Base-by-base conservation (phyloP, 805 yeast genomes). In the Wickerhamiella lipophila region DNA sequence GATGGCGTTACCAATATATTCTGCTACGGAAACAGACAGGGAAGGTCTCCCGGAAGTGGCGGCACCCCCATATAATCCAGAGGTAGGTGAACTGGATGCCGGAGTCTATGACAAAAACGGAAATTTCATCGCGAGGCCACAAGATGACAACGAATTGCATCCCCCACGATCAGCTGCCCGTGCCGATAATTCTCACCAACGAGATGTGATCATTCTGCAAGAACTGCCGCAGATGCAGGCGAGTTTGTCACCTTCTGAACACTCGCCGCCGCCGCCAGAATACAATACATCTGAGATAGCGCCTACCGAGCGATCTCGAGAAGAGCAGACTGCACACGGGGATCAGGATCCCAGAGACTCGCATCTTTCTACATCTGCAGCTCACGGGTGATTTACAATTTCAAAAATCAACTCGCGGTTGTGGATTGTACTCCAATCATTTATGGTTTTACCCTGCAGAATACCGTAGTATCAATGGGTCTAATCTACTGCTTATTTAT, bases 91-190 rank as follows among this genome's bases (percentile, higher is more conserved):
- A 6, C 32, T 25, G 9, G 57, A 54, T 34, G 51, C 53, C 9
- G 57, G 57, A n/a, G 32, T 22, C 23, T 54, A 54, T 44, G 55
- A 54, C 36, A 46, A 32, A 8, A 13, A 53, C 27, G 57, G 57
- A 9, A 44, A 44, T 35, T 54, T 52, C 29, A 18, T 44, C 11
- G 40, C 47, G 11, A 25, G 32, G 11, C 41, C 47, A 2, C 30
- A 11, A 9, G 49, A 19, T 15, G 27, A 8, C 30, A n/a, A 13
- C 13, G 18, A 26, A 2, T 29, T 29, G n/a, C 49, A 46, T 2
- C 56, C 56, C 5, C 55, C 56, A 5, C 46, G 42, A 13, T 22
- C 55, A 50, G 19, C 55, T 56, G n/a, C 57, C 52, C 38, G 15
- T 3, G 5, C 32, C 53, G 52, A 7, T 4, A 23, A 15, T n/a